Base-by-base conservation (phyloP, 225 moss, liverwort and hornwort species). In the Pleurozium schreberi region DNA sequence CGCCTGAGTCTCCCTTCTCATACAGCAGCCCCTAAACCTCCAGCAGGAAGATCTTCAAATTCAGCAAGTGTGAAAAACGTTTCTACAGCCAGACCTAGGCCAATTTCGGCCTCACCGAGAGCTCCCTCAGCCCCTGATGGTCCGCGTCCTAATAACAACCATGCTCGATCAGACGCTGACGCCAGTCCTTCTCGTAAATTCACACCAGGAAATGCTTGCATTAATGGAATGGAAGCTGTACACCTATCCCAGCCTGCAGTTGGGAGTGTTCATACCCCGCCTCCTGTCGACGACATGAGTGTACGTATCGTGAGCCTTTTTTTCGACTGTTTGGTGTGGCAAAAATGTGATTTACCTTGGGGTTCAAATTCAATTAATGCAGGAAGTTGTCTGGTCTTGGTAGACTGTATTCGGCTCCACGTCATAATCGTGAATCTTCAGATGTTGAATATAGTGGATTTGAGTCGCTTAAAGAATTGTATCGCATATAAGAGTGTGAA, bases 241-340 rank as follows among this genome's bases (percentile, higher is more conserved):
- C 47, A 88, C 13, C 78, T 60, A 40, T 78, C 83, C 43, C 47
- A 59, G 18, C 78, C 62, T 83, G 77, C 79, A 68, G 61, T 75
- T 64, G 83, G 74, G 68, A 90, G 74, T 42, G 68, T 74, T 65
- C 52, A 78, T 42, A 36, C 82, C 57, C 23, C 84, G 42, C 71
- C 52, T 70, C 60, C 77, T n/a, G 66, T 68, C 81, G 82, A 92
- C 52, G 85, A 86, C 47, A 84, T 34, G 80, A 90, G 80, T 86
- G 93, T 92, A 94, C 49, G 91, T 85, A 81, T 67, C 66, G 12
- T 84, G 84, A 84, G 25, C 85, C 81, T 49, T 91, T 91, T 75
- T 47, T 83, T 30, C 20, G 67, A 63, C 55, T 82, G 34, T 18
- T 66, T 70, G 71, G 22, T 31, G 25, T 22, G 82, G 52, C 28